Evolutionary conservation across 192 early-diverging fungal genomes (phyloP), one percentile per base, ranked within the genome.

Genomic region (Dispira parvispora): DNA sequence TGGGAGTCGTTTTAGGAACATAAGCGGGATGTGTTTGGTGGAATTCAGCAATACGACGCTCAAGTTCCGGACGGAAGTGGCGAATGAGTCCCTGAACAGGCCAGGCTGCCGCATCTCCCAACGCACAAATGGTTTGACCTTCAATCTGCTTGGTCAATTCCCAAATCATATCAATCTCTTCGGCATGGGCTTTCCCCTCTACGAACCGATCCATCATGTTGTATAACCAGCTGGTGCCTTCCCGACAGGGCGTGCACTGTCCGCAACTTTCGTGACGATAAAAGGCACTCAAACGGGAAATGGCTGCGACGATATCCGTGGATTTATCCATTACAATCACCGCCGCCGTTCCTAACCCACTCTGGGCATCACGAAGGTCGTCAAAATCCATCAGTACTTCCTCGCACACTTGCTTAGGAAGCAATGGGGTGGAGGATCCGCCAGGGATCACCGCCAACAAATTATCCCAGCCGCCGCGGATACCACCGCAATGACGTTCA

Each of bases 281-380:
- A 74, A 99, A 99, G 20, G 85, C 85, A 53, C 86, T 74, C 57
- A 96, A 80, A 25, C 96, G 85, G 10, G 90, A 85, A 70, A 99
- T 99, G 63, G 91, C 94, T 45, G 77, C 68, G 3, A 99, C 90
- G 46, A 95, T 87, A 70, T 99, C 96, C 43, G 90, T 92, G 65
- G 86, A 88, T 80, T 96, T 98, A 77, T 98, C 92, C 92, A 98
- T 94, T 52, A 98, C 95, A 72, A 98, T 94, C 25, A 98, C 89
- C 43, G 90, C 95, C 6, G 90, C 95, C 20, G 95, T 98, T 62
- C 95, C 95, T 47, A 98, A 78, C 47, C 92, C 92, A 66, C 88
- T 90, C 69, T 92, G 83, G 45, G 83, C 84, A 75, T 99, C 96
- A 66, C 87, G 85, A 62, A 99, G 79, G 45, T 89, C 88, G 78